These are phyloP conservation scores for Fusarium sp. DNA, from an alignment of 2,329 filamentous ascomycete genomes.

Conservation along the genomic window DNA sequence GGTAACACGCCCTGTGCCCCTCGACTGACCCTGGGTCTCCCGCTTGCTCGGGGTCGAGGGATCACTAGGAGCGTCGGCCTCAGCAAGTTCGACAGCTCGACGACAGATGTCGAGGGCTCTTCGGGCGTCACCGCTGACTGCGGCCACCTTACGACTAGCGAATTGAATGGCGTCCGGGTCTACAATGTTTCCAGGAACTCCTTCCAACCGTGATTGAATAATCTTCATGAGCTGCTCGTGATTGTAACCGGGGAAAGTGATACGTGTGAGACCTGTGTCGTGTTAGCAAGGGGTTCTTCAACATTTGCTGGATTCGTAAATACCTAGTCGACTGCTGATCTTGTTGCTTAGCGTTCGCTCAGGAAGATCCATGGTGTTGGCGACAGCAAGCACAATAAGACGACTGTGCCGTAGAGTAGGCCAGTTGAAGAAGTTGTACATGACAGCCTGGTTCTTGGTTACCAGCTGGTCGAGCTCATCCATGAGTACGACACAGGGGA, in stretches of 20 bases:
- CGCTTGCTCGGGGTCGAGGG: slow-evolving; percentile 72
- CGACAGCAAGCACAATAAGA: slow-evolving; percentile 94
- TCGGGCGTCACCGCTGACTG: slow-evolving; percentile 92
- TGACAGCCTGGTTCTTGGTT: slow-evolving; percentile 98
- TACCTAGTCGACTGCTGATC: slow-evolving; percentile 86
- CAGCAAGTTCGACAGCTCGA: slow-evolving; percentile 92
- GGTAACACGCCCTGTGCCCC: slow-evolving; percentile 72
- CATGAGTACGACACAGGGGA: slow-evolving; percentile 97
- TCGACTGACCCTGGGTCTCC: slow-evolving; percentile 43
- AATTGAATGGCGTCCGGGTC: slow-evolving; percentile 96
- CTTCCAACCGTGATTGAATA: slow-evolving; percentile 91
- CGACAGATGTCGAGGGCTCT: slow-evolving; percentile 95
- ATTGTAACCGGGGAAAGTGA: slow-evolving; percentile 97
- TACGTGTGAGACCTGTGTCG: slow-evolving; percentile 77
- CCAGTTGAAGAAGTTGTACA: slow-evolving; percentile 99
- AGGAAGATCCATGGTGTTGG: slow-evolving; percentile 98
- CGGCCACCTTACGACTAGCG: slow-evolving; percentile 94
- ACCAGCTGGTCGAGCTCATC: slow-evolving; percentile 98
- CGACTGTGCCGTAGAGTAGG: slow-evolving; percentile 89
- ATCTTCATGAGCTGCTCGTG: slow-evolving; percentile 98
- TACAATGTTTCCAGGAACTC: slow-evolving; percentile 88
- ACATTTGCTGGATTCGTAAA: slow-evolving; percentile 34
- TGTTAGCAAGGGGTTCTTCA: slow-evolving; percentile 1
- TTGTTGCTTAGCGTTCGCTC: slow-evolving; percentile 98
- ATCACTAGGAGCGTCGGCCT: slow-evolving; percentile 69